Conservation (phyloP, 2,329 filamentous ascomycete genomes). For the Penicillium corylophilum region DNA sequence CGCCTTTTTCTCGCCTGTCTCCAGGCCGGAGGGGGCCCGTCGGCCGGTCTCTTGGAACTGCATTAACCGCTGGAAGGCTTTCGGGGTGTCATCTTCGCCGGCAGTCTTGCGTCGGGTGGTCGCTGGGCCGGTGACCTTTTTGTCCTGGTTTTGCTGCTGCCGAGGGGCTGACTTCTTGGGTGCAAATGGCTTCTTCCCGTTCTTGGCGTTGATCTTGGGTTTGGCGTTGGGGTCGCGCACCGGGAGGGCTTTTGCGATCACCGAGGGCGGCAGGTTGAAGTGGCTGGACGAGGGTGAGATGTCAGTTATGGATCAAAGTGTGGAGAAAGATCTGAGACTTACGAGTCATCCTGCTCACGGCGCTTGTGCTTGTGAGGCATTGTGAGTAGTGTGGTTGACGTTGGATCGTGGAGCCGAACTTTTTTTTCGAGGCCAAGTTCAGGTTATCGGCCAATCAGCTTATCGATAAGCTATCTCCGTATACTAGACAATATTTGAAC, state of each 20-base stretch:
- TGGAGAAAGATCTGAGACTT: constrained; percentile 23
- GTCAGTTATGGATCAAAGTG: not conserved
- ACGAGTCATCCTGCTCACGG: constrained; percentile 53
- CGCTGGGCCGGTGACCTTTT: constrained; percentile 53
- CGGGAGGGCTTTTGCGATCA: constrained; percentile 59
- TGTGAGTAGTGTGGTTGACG: constrained; percentile 11
- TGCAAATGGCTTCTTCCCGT: constrained; percentile 30
- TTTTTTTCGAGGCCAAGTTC: constrained; percentile 17
- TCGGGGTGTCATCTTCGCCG: constrained; percentile 73
- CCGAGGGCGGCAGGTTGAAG: constrained; percentile 61
- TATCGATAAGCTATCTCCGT: constrained; percentile 11
- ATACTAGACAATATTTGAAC: not conserved
- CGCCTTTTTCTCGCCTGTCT: constrained; percentile 53
- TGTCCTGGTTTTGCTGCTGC: constrained; percentile 22
- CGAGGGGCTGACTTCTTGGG: not conserved
- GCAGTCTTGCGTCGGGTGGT: constrained; percentile 34
- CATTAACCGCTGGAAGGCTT: constrained; percentile 85
- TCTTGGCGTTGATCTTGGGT: constrained; percentile 36
- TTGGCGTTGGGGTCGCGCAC: constrained; percentile 49
- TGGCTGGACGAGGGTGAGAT: constrained; percentile 28
- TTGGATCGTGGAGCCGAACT: constrained; percentile 15
- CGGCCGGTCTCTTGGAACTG: constrained; percentile 62
- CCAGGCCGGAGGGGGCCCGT: constrained; percentile 61
- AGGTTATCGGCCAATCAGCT: constrained; percentile 17
- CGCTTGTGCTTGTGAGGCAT: constrained; percentile 91